A percentile compares a stretch with the other conserved stretches of the same genome.
Conservation (phyloP, 495 filamentous ascomycete species). For the Penicillium bovifimosum region DNA sequence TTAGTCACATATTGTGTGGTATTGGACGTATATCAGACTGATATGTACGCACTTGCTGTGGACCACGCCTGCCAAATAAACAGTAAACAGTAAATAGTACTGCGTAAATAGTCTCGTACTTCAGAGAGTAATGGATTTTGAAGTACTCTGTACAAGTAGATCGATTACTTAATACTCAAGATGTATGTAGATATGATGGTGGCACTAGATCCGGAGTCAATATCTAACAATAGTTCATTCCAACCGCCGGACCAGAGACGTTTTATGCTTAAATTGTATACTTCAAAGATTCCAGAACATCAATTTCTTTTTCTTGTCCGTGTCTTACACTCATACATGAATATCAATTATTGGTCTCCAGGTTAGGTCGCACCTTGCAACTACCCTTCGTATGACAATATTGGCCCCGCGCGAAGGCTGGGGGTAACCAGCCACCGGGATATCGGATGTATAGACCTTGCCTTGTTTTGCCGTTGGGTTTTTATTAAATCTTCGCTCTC, state of each 20-base stretch:
- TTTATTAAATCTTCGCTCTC: neutral
- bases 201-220: neutral
- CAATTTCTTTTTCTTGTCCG: neutral
- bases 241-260: neutral
- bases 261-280: neutral
- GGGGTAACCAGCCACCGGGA: slow-evolving; percentile 30
- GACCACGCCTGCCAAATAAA: too few species aligned
- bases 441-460: slow-evolving; percentile 18
- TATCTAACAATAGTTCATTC: neutral
- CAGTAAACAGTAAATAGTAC: too few species aligned
- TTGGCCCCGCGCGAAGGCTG: slow-evolving; percentile 25
- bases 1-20: too few species aligned
- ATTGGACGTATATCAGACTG: neutral
- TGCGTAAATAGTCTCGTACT: too few species aligned
- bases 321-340: neutral
- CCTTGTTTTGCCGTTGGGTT: neutral
- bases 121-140: too few species aligned
- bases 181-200: neutral
- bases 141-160: too few species aligned
- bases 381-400: slow-evolving; percentile 2
- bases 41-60: neutral
- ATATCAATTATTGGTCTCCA: neutral
- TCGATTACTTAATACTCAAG: too few species aligned
- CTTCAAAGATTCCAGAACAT: neutral
- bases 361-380: neutral